Evolutionary conservation across 2,329 filamentous ascomycete species (phyloP).

Genomic region (Mariannaea elegans): DNA sequence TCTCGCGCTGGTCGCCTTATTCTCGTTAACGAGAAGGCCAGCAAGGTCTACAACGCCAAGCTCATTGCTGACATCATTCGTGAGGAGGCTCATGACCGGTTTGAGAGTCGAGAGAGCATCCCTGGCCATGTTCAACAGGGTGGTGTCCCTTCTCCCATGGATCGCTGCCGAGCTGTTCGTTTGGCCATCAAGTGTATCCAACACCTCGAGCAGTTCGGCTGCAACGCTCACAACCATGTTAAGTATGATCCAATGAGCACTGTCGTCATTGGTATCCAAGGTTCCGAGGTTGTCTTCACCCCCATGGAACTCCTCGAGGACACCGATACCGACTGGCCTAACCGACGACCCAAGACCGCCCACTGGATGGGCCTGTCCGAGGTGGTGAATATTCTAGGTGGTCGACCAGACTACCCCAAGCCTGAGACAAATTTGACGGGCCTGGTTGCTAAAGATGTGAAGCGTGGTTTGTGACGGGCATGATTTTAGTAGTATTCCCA

Average conservation of each 20-base stretch:
- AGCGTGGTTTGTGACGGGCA: constrained; percentile 56
- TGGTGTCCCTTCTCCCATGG: constrained; percentile 93
- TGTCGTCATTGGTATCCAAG: constrained; percentile 90
- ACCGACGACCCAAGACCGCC: constrained; percentile 82
- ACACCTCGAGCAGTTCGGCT: constrained; percentile 83
- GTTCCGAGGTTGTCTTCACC: constrained; percentile 87
- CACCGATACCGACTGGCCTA: constrained; percentile 91
- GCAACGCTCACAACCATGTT: constrained; percentile 72
- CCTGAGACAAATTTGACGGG: constrained; percentile 63
- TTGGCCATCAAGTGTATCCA: constrained; percentile 95
- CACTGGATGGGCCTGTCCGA: constrained; percentile 86
- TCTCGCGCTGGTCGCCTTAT: constrained; percentile 92
- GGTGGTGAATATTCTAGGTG: constrained; percentile 85
- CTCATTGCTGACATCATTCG: constrained; percentile 96
- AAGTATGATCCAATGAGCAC: constrained; percentile 77
- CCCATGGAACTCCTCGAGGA: constrained; percentile 83
- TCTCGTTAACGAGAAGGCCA: constrained; percentile 95
- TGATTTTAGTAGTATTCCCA: constrained; percentile 19
- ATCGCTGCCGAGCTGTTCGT: constrained; percentile 89
- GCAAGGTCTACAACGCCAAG: constrained; percentile 88
- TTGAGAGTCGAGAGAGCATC: constrained; percentile 91
- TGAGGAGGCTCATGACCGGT: constrained; percentile 89
- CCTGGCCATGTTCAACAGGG: constrained; percentile 96
- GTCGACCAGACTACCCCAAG: constrained; percentile 65
- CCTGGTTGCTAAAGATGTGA: constrained; percentile 66